Base-by-base conservation (phyloP, 2,329 filamentous ascomycete genomes). In the Claviceps humidiphila region DNA sequence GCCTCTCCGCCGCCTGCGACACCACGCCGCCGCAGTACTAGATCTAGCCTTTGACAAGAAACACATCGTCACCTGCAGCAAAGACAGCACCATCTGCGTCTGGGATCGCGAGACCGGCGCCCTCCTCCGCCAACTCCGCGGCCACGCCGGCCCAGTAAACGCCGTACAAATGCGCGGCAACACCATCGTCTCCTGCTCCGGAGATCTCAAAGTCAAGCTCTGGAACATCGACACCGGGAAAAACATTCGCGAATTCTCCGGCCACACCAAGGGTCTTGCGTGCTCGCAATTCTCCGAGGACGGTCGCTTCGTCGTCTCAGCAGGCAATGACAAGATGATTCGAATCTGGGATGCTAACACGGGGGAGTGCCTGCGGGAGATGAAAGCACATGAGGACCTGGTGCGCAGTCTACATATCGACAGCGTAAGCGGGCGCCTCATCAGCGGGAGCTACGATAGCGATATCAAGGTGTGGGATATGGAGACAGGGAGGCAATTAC, bases 251-350 rank as follows among this genome's bases (percentile, higher is more conserved):
- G 89, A 96, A 67, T 95, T 98, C 64, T 74, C 78, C 5, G 89
- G 88, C 52, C 89, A 95, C 67, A 93, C 89, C 66, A 90, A 94
- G 64, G 93, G 93, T 7, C 80, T 98, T 37, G 93, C 93, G 3
- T 96, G 93, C 67, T 89, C 93, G 51, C 93, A 98, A 66, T 96
- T 97, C 68, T 91, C 85, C 42, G 89, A 96, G 60, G 91, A 98
- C 64, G 89, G 89, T n/a, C 84, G 87, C 51, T 93, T 87, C 58
- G 89, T 98, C 47, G 85, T 94, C 47, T 93, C 89, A 17, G 93
- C 93, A 9, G 93, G 93, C 46, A 98, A 96, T 63, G 93, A 97
- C 70, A 86, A 91, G 67, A 82, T 89, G 48, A 96, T 97, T 56
- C 93, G 94, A 65, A 87, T 97, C 64, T 98, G 94, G 79, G 89